Conservation (phyloP, 495 filamentous ascomycete genomes). For the Aspergillus wentii region DNA sequence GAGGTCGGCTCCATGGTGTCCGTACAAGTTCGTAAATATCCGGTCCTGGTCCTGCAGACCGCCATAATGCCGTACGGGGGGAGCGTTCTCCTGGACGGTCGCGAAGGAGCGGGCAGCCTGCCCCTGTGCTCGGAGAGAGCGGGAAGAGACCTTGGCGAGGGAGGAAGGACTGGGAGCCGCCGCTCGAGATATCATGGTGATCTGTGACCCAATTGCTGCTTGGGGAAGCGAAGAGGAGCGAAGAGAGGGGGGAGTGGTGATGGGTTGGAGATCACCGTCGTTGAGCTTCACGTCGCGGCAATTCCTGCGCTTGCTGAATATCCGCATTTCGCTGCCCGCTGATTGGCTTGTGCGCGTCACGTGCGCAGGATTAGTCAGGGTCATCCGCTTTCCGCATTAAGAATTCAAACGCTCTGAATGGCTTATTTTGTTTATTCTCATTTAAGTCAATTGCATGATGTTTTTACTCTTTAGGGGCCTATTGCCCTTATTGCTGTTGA, state of each 20-base stretch:
- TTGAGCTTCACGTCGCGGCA: conserved; percentile 27
- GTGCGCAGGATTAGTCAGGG: conserved; percentile 25
- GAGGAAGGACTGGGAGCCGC: conserved; percentile 44
- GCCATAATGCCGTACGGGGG: conserved; percentile 70
- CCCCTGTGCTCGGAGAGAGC: conserved; percentile 47
- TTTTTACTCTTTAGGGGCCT: neutral
- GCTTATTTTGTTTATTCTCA: neutral
- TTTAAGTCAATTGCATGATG: neutral
- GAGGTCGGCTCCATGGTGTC: conserved; percentile 83
- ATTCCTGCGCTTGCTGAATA: conserved; percentile 45
- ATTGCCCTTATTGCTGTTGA: no score
- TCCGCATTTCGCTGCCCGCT: conserved; percentile 35
- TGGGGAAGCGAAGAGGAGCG: conserved; percentile 16
- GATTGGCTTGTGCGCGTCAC: conserved; percentile 30
- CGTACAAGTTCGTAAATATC: conserved; percentile 98
- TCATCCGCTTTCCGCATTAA: conserved; percentile 13
- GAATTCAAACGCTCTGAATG: conserved; percentile 4
- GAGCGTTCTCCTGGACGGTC: conserved; percentile 78
- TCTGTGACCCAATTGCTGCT: conserved; percentile 26
- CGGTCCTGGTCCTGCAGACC: conserved; percentile 91
- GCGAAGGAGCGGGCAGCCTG: conserved; percentile 67
- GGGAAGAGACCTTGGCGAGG: conserved; percentile 50
- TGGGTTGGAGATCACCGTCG: conserved; percentile 13
- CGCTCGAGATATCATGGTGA: conserved; percentile 49
- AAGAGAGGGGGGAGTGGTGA: conserved; percentile 21